Conservation (phyloP, 2,329 filamentous ascomycete genomes). For the Biscogniauxia mediterranea region DNA sequence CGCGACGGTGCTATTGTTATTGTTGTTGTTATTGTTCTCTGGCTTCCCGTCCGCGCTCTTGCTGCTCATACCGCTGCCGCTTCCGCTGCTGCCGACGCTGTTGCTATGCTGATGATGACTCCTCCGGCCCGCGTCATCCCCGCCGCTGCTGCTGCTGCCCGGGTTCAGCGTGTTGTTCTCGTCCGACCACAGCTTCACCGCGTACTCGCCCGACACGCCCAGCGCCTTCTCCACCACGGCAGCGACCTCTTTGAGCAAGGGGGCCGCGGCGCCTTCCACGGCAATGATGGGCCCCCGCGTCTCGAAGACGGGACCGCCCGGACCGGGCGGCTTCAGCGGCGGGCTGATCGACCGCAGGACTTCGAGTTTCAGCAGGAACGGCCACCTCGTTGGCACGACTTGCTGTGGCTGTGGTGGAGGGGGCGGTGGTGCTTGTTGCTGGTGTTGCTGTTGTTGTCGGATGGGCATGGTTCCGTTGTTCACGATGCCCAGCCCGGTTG, state of each 20-base stretch:
- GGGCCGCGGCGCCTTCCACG: slow-evolving; percentile 69
- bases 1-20: no score
- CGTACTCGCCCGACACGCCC: slow-evolving; percentile 40
- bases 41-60: background rate
- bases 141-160: slow-evolving; percentile 1
- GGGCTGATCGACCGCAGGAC: slow-evolving; percentile 75
- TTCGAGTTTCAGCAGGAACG: slow-evolving; percentile 70
- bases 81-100: background rate
- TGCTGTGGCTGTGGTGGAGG: slow-evolving; percentile 5
- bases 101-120: background rate
- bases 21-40: no score
- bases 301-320: slow-evolving; percentile 34
- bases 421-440: slow-evolving; percentile 1
- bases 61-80: background rate
- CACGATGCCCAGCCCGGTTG: slow-evolving; percentile 19
- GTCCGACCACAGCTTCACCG: slow-evolving; percentile 47
- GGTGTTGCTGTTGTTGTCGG: slow-evolving; percentile 8
- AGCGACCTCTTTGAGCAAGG: slow-evolving; percentile 56
- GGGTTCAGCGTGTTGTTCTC: slow-evolving; percentile 22
- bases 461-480: slow-evolving; percentile 7
- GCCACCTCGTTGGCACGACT: slow-evolving; percentile 49
- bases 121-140: background rate
- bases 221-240: slow-evolving; percentile 65
- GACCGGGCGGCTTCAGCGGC: slow-evolving; percentile 49
- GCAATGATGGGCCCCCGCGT: slow-evolving; percentile 78